Evolutionary conservation across 352 stramenopile genomes (phyloP).

Genomic region (Phytophthora multivora): DNA sequence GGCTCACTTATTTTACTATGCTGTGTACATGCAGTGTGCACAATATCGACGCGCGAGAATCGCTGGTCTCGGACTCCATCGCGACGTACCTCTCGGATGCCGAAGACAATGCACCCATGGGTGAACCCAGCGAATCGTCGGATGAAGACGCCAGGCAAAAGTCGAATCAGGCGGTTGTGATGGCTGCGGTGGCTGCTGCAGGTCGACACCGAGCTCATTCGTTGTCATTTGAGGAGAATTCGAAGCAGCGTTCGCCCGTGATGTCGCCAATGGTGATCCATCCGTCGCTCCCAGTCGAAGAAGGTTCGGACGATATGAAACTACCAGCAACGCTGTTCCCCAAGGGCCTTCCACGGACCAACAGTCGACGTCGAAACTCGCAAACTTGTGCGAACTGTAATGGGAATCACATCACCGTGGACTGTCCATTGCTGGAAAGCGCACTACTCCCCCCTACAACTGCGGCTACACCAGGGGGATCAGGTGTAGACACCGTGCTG

Average conservation of each 20-base stretch:
- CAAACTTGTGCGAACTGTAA: conserved; percentile 76
- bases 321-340: conserved; percentile 43
- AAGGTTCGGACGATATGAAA: conserved; percentile 21
- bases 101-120: conserved; percentile 16
- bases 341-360: conserved; percentile 44
- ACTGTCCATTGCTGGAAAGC: conserved; percentile 73
- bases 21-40: conserved; percentile 48
- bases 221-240: conserved; percentile 44
- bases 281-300: conserved; percentile 16
- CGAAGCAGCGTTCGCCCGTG: conserved; percentile 17
- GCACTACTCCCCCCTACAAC: conserved; percentile 34
- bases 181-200: conserved; percentile 46
- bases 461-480: conserved; percentile 3
- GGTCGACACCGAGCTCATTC: conserved; percentile 47
- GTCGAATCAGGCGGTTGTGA: conserved; percentile 48
- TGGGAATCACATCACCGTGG: conserved; percentile 83
- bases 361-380: conserved; percentile 67
- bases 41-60: conserved; percentile 74
- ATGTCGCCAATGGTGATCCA: conserved; percentile 28
- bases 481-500: conserved; percentile 72
- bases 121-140: conserved; percentile 8
- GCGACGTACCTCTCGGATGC: conserved; percentile 47
- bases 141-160: conserved; percentile 41
- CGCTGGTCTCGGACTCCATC: conserved; percentile 46
- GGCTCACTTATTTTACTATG: conserved; percentile 11